A percentile compares a stretch with the other conserved stretches of the same genome.
Conservation (phyloP, 2,329 filamentous ascomycete species). For the Nakataea oryzae region DNA sequence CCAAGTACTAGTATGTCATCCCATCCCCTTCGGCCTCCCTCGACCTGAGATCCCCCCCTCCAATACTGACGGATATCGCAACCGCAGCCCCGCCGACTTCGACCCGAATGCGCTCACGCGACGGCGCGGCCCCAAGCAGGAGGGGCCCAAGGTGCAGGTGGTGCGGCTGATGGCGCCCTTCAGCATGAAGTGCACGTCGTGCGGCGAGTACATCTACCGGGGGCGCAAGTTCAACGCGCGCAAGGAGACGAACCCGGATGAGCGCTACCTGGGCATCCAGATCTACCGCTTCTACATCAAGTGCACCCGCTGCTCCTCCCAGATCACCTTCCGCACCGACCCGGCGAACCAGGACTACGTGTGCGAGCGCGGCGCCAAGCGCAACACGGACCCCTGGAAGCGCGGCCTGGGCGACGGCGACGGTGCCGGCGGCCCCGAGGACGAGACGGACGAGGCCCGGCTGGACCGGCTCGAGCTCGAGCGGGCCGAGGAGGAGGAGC, state of each 20-base stretch:
- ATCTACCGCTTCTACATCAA: constrained; percentile 87
- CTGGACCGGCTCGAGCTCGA: constrained; percentile 76
- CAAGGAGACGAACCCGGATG: constrained; percentile 81
- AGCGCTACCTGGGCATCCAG: constrained; percentile 80
- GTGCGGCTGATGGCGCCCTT: constrained; percentile 89
- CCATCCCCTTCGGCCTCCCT: background rate
- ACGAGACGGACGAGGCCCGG: constrained; percentile 81
- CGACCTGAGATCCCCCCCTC: background rate
- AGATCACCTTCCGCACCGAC: constrained; percentile 91
- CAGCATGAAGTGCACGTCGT: constrained; percentile 56
- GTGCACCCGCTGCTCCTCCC: constrained; percentile 74
- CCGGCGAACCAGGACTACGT: constrained; percentile 82
- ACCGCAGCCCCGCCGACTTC: constrained; percentile 76
- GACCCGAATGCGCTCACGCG: constrained; percentile 74
- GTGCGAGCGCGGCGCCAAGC: constrained; percentile 69
- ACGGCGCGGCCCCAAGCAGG: constrained; percentile 43
- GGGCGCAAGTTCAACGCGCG: constrained; percentile 92
- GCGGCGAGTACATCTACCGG: constrained; percentile 19
- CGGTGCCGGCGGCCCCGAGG: constrained; percentile 32
- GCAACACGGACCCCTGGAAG: constrained; percentile 91
- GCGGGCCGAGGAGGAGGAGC: constrained; percentile 58
- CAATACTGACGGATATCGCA: constrained; percentile 19
- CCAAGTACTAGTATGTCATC: constrained; percentile 5
- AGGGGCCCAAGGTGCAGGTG: constrained; percentile 71
- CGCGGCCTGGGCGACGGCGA: constrained; percentile 31